Conservation (phyloP, 345 rosid species). For the Acer negundo region DNA sequence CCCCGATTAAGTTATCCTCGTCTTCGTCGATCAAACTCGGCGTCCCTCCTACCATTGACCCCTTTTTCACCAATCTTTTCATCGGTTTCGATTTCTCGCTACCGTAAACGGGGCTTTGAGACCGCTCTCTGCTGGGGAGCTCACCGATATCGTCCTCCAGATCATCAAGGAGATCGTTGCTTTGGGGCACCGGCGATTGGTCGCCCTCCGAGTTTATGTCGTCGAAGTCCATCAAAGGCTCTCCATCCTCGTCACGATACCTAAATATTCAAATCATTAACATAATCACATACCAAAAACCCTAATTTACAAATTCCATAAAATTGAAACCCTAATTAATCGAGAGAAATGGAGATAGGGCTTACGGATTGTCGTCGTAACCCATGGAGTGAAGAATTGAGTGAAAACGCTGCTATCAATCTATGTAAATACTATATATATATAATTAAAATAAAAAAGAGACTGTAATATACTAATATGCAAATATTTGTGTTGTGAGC, state of each 20-base stretch:
- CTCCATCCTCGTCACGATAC: conserved; percentile 91
- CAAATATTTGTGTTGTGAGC: too few relatives aligned
- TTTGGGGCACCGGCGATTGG: conserved; percentile 53
- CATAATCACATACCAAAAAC: background rate
- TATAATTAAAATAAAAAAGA: too few relatives aligned
- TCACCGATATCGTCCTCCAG: conserved; percentile 64
- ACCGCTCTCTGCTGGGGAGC: conserved; percentile 55
- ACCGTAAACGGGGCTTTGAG: conserved; percentile 67
- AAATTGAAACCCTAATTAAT: conserved; percentile 10
- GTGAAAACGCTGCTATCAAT: background rate
- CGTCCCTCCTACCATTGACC: conserved; percentile 27
- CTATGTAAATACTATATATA: too few relatives aligned
- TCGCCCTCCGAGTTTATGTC: conserved; percentile 68
- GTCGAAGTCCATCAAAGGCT: conserved; percentile 92
- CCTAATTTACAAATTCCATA: background rate
- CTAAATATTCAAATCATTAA: conserved; percentile 32
- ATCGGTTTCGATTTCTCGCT: conserved; percentile 71
- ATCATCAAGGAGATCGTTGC: conserved; percentile 48
- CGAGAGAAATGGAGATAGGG: conserved; percentile 16
- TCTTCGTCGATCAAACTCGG: conserved; percentile 50
- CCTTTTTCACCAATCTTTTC: conserved; percentile 85
- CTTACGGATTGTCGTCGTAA: conserved; percentile 79
- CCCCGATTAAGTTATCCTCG: conserved; percentile 29
- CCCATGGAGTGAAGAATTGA: conserved; percentile 48
- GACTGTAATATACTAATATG: too few relatives aligned